phyloP scores from a whole-genome alignment of 1,284 basidiomycete species.

The Xerocomus cyaneibrunnescens region DNA sequence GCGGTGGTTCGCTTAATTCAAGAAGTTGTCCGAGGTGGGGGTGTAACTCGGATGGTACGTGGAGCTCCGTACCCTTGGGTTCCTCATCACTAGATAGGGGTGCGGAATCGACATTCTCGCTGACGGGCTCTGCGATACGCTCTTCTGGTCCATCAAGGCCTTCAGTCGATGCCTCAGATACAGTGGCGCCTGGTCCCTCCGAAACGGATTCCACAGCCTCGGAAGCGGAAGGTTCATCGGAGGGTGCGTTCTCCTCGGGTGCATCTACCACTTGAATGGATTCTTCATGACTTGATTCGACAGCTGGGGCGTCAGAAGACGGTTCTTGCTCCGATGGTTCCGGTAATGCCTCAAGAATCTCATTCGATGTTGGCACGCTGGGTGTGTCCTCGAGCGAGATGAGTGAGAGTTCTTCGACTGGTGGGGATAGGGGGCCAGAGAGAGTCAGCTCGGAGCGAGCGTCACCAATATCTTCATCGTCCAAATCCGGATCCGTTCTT shows the following conservation, averaged over 20 bases:
- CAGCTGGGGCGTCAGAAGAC: constrained; percentile 1
- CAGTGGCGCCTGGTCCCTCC: constrained; percentile 5
- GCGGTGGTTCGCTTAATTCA: constrained; percentile 33
- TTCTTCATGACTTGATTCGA: constrained; percentile 16
- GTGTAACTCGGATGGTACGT: constrained; percentile 11
- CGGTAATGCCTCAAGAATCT: background rate
- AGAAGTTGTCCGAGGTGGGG: constrained; percentile 13
- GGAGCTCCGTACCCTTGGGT: constrained; percentile 8
- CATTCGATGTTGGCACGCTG: background rate
- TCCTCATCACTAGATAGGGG: constrained; percentile 4
- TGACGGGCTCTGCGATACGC: background rate
- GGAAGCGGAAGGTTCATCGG: constrained; percentile 6
- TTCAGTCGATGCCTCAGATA: constrained; percentile 6
- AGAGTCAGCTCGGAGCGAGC: constrained; percentile 21
- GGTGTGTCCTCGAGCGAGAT: constrained; percentile 29
- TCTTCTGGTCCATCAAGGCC: constrained; percentile 6
- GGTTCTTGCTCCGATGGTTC: constrained; percentile 3
- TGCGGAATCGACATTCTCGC: constrained; percentile 6
- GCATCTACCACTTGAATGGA: background rate
- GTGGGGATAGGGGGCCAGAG: constrained; percentile 27
- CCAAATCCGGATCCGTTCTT: constrained; percentile 20
- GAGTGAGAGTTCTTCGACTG: constrained; percentile 30
- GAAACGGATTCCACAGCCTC: constrained; percentile 5
- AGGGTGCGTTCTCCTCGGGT: constrained; percentile 1
- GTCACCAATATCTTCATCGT: constrained; percentile 30